A percentile compares a stretch with the other conserved stretches of the same genome.
Conservation (phyloP, 345 rosid species). For the Salix arbutifolia region DNA sequence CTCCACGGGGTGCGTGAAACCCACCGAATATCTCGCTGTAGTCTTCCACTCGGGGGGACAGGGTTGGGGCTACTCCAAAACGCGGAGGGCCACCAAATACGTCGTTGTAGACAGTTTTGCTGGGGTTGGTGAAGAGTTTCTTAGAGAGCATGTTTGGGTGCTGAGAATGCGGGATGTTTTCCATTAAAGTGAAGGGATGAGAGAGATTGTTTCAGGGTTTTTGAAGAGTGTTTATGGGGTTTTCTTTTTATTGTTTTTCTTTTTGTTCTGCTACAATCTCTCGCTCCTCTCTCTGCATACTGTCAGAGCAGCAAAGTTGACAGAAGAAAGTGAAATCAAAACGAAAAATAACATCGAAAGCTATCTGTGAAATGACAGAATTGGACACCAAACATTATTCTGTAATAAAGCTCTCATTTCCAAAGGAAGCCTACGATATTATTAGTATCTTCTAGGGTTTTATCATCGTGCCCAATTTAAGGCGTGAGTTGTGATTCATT, state of each 20-base stretch:
- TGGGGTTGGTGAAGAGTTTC: conserved; percentile 13
- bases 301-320: background rate
- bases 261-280: background rate
- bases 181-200: conserved; percentile 40
- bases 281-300: conserved; percentile 2
- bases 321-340: background rate
- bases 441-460: background rate
- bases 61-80: conserved; percentile 43
- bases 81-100: conserved; percentile 69
- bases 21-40: conserved; percentile 76
- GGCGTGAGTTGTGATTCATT: too few relatives aligned
- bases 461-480: background rate
- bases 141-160: conserved; percentile 37
- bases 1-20: conserved; percentile 61
- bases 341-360: background rate
- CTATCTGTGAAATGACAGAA: conserved; percentile 21
- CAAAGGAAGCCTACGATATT: background rate
- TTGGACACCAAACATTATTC: conserved; percentile 20
- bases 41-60: conserved; percentile 84
- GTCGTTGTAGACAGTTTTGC: conserved; percentile 58
- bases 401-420: background rate
- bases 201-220: conserved; percentile 24
- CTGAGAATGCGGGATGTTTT: conserved; percentile 55
- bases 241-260: background rate
- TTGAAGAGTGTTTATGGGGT: background rate